Evolutionary conservation across 371 early-diverging fungal genomes (phyloP), one percentile per base, ranked within the genome.

Genomic region (Syncephalastrum sp.): DNA sequence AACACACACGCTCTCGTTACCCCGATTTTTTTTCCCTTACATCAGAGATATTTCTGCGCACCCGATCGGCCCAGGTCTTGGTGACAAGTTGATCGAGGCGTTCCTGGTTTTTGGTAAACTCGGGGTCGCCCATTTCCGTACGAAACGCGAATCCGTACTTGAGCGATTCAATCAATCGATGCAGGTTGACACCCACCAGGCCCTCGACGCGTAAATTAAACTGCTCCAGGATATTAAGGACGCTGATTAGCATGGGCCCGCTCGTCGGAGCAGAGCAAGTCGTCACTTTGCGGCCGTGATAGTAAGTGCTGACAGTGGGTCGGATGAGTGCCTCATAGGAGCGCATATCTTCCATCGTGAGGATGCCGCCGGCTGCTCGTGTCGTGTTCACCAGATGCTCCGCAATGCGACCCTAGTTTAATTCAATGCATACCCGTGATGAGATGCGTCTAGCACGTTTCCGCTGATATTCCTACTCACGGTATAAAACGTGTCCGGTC

Each of bases 101-200:
- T 15, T 68, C 76, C 7, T 53, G 54, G 15, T 86, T 67, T 16
- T 83, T 50, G 1, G 63, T 69, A 63, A 80, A 92, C n/a, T 81
- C 84, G 1, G 95, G 94, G 64, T 96, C 97, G 3, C 86, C 94
- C 16, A 95, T 63, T 55, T 87, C 82, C 1, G 91, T 90, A 47
- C 98, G 82, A 64, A 89, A 83, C 1, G 96, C 95, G 71, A 82
- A 93, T 0, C 91, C 97, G 65, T 76, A 92, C 67, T 98, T 99
- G 67, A 97, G 85, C 1, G 94, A 86, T 69, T 99, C 99, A 0
- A 95, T 72, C 10, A 97, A 64, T 6, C 91, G 79, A 65, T 96
- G 96, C 6, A 84, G 50, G 48, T 86, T 88, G 13, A 90, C 41
- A 7, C 77, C 75, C 17, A 68, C 72, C 14, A 65, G 64, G 0